Percentiles rank a stretch among this genome's conserved stretches.
phyloP scores from a whole-genome alignment of 768 basidiomycete genomes.

The Mrakia frigida region DNA sequence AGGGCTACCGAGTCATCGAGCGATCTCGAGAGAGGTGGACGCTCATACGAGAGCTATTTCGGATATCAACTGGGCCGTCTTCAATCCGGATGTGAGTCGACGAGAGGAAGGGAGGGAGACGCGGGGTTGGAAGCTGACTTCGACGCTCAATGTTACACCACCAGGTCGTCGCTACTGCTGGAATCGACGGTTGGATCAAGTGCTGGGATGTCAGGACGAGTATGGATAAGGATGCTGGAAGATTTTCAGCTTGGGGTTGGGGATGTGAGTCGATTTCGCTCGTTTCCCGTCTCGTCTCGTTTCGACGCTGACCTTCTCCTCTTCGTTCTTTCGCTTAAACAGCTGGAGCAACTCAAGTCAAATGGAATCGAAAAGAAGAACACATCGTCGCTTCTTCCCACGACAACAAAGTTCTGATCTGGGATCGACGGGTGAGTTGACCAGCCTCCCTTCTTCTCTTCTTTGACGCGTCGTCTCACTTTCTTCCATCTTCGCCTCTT shows the following conservation, averaged over 20 bases:
- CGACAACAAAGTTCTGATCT: constrained; percentile 76
- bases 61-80: constrained; percentile 95
- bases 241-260: constrained; percentile 31
- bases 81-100: constrained; percentile 63
- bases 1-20: constrained; percentile 62
- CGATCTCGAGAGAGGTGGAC: constrained; percentile 76
- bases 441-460: background rate
- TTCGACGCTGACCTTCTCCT: background rate
- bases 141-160: background rate
- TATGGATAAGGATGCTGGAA: constrained; percentile 25
- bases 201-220: constrained; percentile 69
- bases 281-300: background rate
- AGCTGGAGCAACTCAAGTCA: constrained; percentile 91
- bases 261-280: constrained; percentile 18
- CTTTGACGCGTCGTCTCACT: background rate
- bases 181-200: constrained; percentile 91
- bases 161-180: constrained; percentile 64
- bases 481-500: constrained; percentile 5
- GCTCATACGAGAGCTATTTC: constrained; percentile 94
- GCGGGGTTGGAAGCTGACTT: background rate
- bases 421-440: constrained; percentile 77
- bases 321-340: background rate
- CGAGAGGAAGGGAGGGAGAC: background rate
- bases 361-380: constrained; percentile 86
- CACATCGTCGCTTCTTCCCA: constrained; percentile 88